Percentiles rank a stretch among this genome's conserved stretches.
Conservation (phyloP, 768 basidiomycete genomes). For the Trametes coccinea region DNA sequence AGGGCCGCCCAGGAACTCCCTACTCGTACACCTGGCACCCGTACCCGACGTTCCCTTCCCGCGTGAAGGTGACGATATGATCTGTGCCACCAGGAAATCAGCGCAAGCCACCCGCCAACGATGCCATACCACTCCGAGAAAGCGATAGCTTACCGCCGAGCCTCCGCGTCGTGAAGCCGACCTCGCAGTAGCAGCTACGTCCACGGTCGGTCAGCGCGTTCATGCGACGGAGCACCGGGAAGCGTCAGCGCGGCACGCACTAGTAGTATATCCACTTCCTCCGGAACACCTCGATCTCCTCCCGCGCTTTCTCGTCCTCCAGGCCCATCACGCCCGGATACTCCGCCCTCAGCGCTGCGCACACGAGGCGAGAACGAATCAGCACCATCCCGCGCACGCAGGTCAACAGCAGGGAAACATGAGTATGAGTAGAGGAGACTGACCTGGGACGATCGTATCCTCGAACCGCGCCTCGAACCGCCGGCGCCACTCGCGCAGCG, state of each 20-base stretch:
- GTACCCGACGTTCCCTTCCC: constrained; percentile 62
- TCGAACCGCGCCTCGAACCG: constrained; percentile 64
- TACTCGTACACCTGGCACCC: constrained; percentile 44
- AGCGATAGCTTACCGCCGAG: constrained; percentile 49
- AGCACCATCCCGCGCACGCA: background rate
- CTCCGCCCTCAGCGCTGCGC: constrained; percentile 52
- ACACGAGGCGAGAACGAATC: too few species aligned
- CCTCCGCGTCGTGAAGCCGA: constrained; percentile 67
- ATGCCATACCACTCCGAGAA: too few species aligned
- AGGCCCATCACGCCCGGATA: constrained; percentile 57
- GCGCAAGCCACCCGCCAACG: background rate
- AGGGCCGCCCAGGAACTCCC: background rate
- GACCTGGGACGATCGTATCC: constrained; percentile 51
- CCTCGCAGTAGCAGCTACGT: constrained; percentile 67
- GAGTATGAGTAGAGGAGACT: background rate
- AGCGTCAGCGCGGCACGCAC: constrained; percentile 33
- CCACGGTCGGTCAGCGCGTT: too few species aligned
- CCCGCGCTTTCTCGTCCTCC: constrained; percentile 34
- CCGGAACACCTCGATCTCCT: constrained; percentile 73
- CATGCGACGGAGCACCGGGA: background rate
- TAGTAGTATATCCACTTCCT: constrained; percentile 48
- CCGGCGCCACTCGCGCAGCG: constrained; percentile 72
- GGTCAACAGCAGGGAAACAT: background rate
- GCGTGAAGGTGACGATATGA: constrained; percentile 63
- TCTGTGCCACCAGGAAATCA: constrained; percentile 37